Evolutionary conservation across 352 stramenopile genomes (phyloP).

Genomic region (Pythium insidiosum): DNA sequence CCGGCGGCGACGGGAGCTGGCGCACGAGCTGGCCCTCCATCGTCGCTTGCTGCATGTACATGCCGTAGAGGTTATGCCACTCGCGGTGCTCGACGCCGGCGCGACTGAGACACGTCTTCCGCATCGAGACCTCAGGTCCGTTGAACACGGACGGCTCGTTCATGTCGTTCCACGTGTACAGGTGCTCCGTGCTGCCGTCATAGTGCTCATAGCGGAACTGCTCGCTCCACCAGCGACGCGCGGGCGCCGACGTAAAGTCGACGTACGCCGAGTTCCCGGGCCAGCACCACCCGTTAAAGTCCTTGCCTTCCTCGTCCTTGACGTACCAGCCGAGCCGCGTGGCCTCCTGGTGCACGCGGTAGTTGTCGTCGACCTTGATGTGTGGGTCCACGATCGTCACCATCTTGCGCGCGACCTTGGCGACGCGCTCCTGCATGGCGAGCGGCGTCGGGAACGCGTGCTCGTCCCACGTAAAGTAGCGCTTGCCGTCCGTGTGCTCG

Average conservation of each 20-base stretch:
- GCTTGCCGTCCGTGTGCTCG: conserved; percentile 98
- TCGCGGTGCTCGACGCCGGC: conserved; percentile 95
- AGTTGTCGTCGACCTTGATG: conserved; percentile 96
- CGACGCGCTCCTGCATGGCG: conserved; percentile 92
- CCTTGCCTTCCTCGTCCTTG: conserved; percentile 93
- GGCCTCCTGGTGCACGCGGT: conserved; percentile 87
- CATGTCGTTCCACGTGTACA: conserved; percentile 99
- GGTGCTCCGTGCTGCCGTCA: conserved; percentile 79
- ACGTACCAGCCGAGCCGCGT: conserved; percentile 91
- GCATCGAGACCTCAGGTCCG: conserved; percentile 98
- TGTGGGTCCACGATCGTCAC: conserved; percentile 99
- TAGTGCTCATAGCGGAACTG: conserved; percentile 96
- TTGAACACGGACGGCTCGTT: conserved; percentile 99
- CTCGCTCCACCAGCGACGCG: conserved; percentile 94
- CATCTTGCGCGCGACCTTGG: conserved; percentile 92
- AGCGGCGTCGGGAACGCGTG: conserved; percentile 93
- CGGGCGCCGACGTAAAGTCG: conserved; percentile 93
- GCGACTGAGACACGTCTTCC: conserved; percentile 91
- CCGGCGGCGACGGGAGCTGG: conserved; percentile 33
- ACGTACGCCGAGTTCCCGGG: conserved; percentile 97
- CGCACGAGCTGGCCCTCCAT: conserved; percentile 87
- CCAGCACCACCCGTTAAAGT: conserved; percentile 99
- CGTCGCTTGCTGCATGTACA: conserved; percentile 96
- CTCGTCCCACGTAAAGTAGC: conserved; percentile 97
- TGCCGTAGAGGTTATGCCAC: conserved; percentile 99